Evolutionary conservation across 1,284 basidiomycete species (phyloP).

Genomic region (Cronartium quercuum): DNA sequence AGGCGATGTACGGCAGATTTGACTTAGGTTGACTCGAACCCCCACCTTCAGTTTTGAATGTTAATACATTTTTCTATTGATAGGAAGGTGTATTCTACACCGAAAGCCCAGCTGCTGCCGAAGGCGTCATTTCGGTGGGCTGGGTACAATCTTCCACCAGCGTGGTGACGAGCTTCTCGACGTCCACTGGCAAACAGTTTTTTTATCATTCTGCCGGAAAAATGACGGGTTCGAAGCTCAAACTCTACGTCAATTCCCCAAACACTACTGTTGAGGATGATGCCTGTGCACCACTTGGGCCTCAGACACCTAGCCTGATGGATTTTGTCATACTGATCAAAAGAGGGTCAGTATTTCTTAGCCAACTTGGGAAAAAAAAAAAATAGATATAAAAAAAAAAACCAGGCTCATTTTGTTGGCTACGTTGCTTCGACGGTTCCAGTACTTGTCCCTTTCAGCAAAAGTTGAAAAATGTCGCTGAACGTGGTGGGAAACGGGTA

Average conservation of each 20-base stretch:
- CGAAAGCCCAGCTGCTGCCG: conserved; percentile 16
- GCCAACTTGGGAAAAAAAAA: not conserved
- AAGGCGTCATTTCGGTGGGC: conserved; percentile 25
- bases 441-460: not conserved
- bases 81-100: conserved; percentile 32
- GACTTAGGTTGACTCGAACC: not conserved
- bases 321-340: conserved; percentile 25
- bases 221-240: conserved; percentile 3
- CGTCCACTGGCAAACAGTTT: conserved; percentile 11
- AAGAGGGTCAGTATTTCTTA: conserved; percentile 12
- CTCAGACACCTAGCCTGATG: conserved; percentile 13
- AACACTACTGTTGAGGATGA: conserved; percentile 8
- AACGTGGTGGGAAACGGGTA: not conserved
- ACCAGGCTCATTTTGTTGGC: not conserved
- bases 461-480: not conserved
- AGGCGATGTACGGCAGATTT: conserved; percentile 13
- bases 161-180: not conserved
- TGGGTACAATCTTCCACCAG: conserved; percentile 2
- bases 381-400: too few species aligned
- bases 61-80: not conserved
- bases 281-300: conserved; percentile 13
- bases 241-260: conserved; percentile 21
- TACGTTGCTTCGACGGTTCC: not conserved
- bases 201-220: conserved; percentile 14
- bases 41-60: not conserved